Base-by-base conservation (phyloP, 345 rosid species). In the Mercurialis annua region DNA sequence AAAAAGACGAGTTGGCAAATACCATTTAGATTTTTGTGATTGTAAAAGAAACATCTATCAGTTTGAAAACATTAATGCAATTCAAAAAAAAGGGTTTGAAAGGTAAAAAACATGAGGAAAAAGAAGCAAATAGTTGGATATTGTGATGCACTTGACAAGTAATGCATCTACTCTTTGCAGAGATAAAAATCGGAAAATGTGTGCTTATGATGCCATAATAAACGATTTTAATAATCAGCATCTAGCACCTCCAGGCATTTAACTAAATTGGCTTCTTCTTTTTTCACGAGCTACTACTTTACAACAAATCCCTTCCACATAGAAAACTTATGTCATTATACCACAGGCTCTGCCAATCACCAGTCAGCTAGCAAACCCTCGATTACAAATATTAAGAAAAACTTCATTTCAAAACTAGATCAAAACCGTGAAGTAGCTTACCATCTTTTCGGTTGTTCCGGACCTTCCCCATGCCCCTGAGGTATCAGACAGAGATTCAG, bases 401-500 rank as follows among this genome's bases (percentile, higher is more conserved):
- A n/a, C 38, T 60, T 7, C 23, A 56, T 1, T 43, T 24, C 30
- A 16, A 27, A 16, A n/a, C n/a, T n/a, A 33, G 29, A 26, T 44
- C 10, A 56, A 14, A 23, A 56, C 21, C 27, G 44, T 30, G 23
- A 58, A 8, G 17, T 23, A 67, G 60, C 77, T 54, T 86, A 92
- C 98, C 96, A 78, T 75, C 65, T 83, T 89, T 71, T 86, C 96
- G n/a, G 79, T 74, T 2, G 75, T 76, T 61, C 81, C 87, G 69
- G 73, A 64, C 40, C 78, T 76, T 71, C 76, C 73, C 92, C 90
- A 82, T 36, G 85, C 76, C 52, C 74, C 86, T 70, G 97, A 77
- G 78, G 72, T 86, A 66, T 95, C 97, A 67, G 93, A 59, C 52
- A 76, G 65, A 40, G 84, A 67, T 74, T 95, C 99, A 44, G 99